Evolutionary conservation across 129 eudicot species (phyloP), one percentile per base, ranked within the genome.

Genomic region (Tagetes patula): DNA sequence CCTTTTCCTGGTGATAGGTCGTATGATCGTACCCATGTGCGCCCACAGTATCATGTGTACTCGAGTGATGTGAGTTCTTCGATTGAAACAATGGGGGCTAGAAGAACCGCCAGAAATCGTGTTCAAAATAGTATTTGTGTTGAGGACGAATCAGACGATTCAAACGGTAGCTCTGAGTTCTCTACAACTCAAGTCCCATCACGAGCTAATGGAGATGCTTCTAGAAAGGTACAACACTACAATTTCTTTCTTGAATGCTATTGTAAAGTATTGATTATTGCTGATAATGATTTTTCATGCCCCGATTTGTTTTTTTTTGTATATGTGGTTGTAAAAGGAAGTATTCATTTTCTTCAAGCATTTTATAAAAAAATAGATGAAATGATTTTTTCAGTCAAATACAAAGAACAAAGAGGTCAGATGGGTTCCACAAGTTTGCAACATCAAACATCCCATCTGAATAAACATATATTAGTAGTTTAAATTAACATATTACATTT

Each of bases 61-160:
- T 87, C 93, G 33, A 87, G 79, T 38, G 93, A 90, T 54, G 87
- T 90, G 38, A 83, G 77, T 69, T 87, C 96, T 1, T 85, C 91
- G 5, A 67, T 79, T 80, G 94, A 90, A 78, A 87, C 86, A 6
- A 47, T 74, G 41, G 77, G 77, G 67, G 79, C 80, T 54, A 85
- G 83, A 80, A 80, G 77, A 69, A 79, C 71, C 7, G 65, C 73
- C 62, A 89, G 83, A 50, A 72, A 43, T 3, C 64, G 8, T 36
- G 82, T 73, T 71, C 80, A 84, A 60, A 79, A 56, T 67, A 80
- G 53, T 73, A 80, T 68, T 67, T 87, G 56, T 82, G 63, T 77
- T 1, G 96, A 90, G 72, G 96, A 83, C 54, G 96, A 85, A 43
- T 81, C 90, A 12, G 82, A 84, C 42, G 93, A 87, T 82, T 90